Conservation (phyloP, 2,329 filamentous ascomycete species). For the Rhynchosporium agropyri region DNA sequence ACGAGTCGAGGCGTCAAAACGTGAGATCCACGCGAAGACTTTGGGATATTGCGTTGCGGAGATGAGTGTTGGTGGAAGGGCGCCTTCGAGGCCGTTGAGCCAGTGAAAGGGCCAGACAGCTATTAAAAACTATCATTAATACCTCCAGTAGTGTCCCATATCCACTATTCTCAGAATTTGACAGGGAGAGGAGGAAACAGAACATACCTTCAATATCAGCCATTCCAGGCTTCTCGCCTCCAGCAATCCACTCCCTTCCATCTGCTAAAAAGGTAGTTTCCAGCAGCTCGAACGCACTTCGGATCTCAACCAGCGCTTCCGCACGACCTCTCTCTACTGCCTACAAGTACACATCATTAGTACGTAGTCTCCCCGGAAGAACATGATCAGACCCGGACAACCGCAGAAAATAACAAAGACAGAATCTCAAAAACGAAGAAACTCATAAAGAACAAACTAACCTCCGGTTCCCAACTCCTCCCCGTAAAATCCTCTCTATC, state of each 20-base stretch:
- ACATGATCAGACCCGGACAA: no score
- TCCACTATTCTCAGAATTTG: background rate
- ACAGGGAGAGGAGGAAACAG: background rate
- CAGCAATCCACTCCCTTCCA: constrained; percentile 66
- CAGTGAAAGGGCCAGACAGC: constrained; percentile 69
- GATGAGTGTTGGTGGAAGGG: constrained; percentile 56
- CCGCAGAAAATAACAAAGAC: no score
- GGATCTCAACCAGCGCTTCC: constrained; percentile 59
- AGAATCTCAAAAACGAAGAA: background rate
- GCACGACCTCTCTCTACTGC: background rate
- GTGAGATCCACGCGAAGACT: constrained; percentile 63
- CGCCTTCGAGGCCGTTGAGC: constrained; percentile 58
- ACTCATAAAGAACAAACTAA: background rate
- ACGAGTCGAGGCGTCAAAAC: constrained; percentile 57
- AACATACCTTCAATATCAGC: constrained; percentile 65
- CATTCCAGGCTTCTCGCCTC: constrained; percentile 54
- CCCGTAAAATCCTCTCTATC: constrained; percentile 57
- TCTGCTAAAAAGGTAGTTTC: constrained; percentile 66
- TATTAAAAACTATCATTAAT: constrained; percentile 31
- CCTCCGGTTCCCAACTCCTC: constrained; percentile 45
- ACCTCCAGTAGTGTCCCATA: background rate
- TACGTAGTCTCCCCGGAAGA: background rate
- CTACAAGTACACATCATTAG: background rate
- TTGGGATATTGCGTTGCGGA: constrained; percentile 57
- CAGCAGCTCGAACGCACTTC: constrained; percentile 57